Conservation (phyloP, 2,329 filamentous ascomycete species). For the Aspergillus niger region DNA sequence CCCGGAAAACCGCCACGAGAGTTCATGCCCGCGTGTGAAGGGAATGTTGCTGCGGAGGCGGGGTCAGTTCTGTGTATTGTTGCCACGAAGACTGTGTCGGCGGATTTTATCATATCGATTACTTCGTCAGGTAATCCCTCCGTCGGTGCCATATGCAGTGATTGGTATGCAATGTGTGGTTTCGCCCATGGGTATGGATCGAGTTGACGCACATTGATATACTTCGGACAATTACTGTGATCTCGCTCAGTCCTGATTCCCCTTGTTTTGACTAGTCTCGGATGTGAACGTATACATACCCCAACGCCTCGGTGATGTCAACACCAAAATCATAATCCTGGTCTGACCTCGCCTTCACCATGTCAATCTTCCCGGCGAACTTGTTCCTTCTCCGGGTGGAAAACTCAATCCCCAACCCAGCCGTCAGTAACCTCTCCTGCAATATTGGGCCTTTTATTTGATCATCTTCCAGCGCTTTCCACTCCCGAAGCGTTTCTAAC, state of each 20-base stretch:
- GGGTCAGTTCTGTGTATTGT: not conserved
- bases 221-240: conserved; percentile 8
- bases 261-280: too few relatives aligned
- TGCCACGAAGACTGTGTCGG: conserved; percentile 9
- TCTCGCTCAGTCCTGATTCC: too few relatives aligned
- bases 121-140: not conserved
- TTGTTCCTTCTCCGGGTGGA: not conserved
- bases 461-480: not conserved
- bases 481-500: not conserved
- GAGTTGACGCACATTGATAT: conserved; percentile 3
- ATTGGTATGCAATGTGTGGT: not conserved
- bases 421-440: not conserved
- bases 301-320: conserved; percentile 1
- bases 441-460: not conserved
- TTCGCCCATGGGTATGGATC: not conserved
- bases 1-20: conserved; percentile 1
- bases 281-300: not conserved
- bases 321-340: not conserved
- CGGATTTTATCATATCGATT: not conserved
- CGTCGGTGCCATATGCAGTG: not conserved
- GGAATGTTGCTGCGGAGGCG: not conserved
- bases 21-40: conserved; percentile 9
- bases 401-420: not conserved
- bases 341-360: not conserved
- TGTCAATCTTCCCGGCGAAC: not conserved